Percentiles rank a stretch among this genome's conserved stretches.
Evolutionary conservation across 176 grass and related monocot species (phyloP).

Genomic region (Zea luxurians): DNA sequence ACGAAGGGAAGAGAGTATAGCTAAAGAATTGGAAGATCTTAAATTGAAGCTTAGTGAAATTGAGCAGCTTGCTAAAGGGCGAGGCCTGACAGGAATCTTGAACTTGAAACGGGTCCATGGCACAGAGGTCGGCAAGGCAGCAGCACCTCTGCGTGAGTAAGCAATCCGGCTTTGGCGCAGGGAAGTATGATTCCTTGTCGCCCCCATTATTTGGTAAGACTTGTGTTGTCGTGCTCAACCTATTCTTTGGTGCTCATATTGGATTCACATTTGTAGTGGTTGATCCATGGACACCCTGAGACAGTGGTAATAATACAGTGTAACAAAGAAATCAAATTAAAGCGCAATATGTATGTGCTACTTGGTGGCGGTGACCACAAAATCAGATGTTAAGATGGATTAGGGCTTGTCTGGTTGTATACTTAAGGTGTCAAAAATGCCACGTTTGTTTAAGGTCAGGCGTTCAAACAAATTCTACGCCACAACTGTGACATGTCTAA

Average conservation of each 20-base stretch:
- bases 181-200: conserved; percentile 12
- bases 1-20: conserved; percentile 60
- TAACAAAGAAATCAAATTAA: neutral
- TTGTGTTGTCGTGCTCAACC: neutral
- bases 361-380: neutral
- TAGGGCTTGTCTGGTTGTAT: too few species aligned
- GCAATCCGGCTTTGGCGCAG: neutral
- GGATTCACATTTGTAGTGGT: conserved; percentile 27
- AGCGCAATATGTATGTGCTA: neutral
- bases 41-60: conserved; percentile 73
- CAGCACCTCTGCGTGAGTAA: conserved; percentile 50
- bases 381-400: neutral
- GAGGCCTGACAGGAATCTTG: conserved; percentile 70
- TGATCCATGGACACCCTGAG: conserved; percentile 39
- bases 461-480: too few species aligned
- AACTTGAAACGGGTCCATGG: conserved; percentile 54
- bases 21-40: conserved; percentile 64
- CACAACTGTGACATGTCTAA: too few species aligned
- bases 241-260: conserved; percentile 44
- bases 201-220: conserved; percentile 13
- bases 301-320: conserved; percentile 16
- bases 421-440: too few species aligned
- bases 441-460: too few species aligned
- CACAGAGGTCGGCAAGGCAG: conserved; percentile 40
- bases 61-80: conserved; percentile 61